phyloP scores from a whole-genome alignment of 768 basidiomycete genomes.

The Infundibulicybe gibba region DNA sequence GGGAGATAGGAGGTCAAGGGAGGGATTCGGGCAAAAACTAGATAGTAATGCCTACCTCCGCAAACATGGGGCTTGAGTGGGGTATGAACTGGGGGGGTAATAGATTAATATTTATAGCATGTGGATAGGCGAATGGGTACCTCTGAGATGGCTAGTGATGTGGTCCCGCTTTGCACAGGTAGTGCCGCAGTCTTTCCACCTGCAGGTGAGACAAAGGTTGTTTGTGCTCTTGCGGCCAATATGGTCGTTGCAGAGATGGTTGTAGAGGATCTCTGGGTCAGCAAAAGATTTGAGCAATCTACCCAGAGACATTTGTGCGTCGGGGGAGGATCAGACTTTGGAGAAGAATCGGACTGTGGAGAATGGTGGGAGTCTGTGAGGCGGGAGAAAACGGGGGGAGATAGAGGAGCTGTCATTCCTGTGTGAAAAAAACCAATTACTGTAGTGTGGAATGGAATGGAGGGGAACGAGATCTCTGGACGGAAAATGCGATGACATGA shows the following conservation, averaged over 20 bases:
- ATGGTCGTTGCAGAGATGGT: constrained; percentile 93
- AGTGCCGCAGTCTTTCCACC: constrained; percentile 93
- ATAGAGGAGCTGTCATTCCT: constrained; percentile 17
- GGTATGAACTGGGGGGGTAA: too few species aligned
- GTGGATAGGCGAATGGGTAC: constrained; percentile 39
- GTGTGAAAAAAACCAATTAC: constrained; percentile 8
- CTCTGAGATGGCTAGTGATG: constrained; percentile 97
- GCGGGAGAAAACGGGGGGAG: constrained; percentile 18
- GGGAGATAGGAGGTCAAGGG: constrained; percentile 10
- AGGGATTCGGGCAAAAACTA: background rate
- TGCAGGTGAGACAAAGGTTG: constrained; percentile 94
- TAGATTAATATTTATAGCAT: too few species aligned
- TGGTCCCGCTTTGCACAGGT: constrained; percentile 96
- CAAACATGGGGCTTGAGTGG: constrained; percentile 96
- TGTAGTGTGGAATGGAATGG: constrained; percentile 6
- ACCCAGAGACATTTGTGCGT: constrained; percentile 72
- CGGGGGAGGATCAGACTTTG: constrained; percentile 17
- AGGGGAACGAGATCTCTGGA: constrained; percentile 20
- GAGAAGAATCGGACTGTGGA: constrained; percentile 7
- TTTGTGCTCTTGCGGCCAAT: constrained; percentile 95
- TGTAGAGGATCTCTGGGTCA: constrained; percentile 86
- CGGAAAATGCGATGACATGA: constrained; percentile 18
- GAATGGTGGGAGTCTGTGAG: constrained; percentile 10
- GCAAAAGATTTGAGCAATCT: constrained; percentile 54
- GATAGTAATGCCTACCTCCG: constrained; percentile 45